A percentile compares a stretch with the other conserved stretches of the same genome.
phyloP scores from a whole-genome alignment of 1,284 basidiomycete genomes.

The Paramarasmius palmivorus region DNA sequence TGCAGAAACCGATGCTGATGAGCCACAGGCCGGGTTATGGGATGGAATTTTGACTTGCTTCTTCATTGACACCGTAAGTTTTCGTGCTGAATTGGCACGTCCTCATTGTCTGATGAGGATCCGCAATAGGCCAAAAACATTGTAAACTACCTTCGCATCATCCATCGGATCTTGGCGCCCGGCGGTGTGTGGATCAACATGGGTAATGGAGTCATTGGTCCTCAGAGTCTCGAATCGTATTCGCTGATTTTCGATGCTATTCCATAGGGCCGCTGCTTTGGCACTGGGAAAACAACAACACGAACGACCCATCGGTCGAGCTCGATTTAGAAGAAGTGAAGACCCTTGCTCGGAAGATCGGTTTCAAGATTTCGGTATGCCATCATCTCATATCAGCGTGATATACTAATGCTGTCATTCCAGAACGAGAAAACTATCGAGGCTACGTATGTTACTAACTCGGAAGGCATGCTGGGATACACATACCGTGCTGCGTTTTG shows the following conservation, averaged over 20 bases:
- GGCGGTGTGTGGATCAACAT: constrained; percentile 93
- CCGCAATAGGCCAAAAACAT: constrained; percentile 86
- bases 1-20: constrained; percentile 45
- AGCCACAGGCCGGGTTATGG: constrained; percentile 78
- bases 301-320: constrained; percentile 84
- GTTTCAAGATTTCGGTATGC: constrained; percentile 81
- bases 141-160: constrained; percentile 84
- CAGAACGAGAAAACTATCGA: constrained; percentile 82
- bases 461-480: constrained; percentile 85
- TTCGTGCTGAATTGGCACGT: constrained; percentile 1
- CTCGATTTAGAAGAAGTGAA: constrained; percentile 90
- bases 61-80: constrained; percentile 90
- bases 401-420: background rate
- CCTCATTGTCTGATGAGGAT: background rate
- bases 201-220: constrained; percentile 37
- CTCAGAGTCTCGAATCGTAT: background rate
- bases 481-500: constrained; percentile 85
- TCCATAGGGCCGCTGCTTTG: constrained; percentile 84
- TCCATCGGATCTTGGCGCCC: constrained; percentile 77
- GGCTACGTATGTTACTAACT: constrained; percentile 87
- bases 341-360: constrained; percentile 69
- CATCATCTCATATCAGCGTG: background rate
- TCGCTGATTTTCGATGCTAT: background rate
- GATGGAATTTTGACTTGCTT: constrained; percentile 93
- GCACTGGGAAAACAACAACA: constrained; percentile 92